Evolutionary conservation across 148 eudicot species (phyloP).

Genomic region (Polygonum aviculare): DNA sequence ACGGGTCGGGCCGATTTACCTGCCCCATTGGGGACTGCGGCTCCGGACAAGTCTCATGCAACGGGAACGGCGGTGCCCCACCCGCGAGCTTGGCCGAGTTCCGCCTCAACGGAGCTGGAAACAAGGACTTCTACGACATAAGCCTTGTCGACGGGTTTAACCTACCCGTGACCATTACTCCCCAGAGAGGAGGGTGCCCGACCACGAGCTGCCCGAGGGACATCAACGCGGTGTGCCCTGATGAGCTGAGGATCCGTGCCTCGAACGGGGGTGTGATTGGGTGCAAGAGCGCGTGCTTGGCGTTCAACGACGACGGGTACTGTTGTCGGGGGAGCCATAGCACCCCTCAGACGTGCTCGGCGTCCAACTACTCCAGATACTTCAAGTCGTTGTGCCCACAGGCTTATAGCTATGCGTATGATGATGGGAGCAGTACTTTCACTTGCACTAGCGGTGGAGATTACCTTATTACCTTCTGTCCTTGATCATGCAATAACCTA

Average conservation of each 20-base stretch:
- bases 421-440: slow-evolving; percentile 71
- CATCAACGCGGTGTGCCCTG: too few species aligned
- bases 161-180: too few species aligned
- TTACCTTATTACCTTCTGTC: slow-evolving; percentile 78
- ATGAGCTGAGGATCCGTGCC: too few species aligned
- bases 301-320: slow-evolving; percentile 54
- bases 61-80: slow-evolving; percentile 5
- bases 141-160: too few species aligned
- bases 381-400: slow-evolving; percentile 83
- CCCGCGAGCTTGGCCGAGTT: not conserved
- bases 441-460: slow-evolving; percentile 64
- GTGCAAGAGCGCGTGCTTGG: slow-evolving; percentile 87
- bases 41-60: not conserved
- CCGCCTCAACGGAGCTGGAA: too few species aligned
- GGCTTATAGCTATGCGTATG: slow-evolving; percentile 83
- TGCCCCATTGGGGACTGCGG: slow-evolving; percentile 13
- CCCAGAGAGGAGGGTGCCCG: too few species aligned
- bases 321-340: slow-evolving; percentile 67
- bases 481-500: slow-evolving; percentile 8
- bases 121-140: too few species aligned
- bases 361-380: slow-evolving; percentile 53
- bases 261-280: slow-evolving; percentile 18
- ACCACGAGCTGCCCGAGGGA: too few species aligned
- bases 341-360: slow-evolving; percentile 66
- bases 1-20: not conserved